Base-by-base conservation (phyloP, 352 stramenopile species). In the Pythium volutum region DNA sequence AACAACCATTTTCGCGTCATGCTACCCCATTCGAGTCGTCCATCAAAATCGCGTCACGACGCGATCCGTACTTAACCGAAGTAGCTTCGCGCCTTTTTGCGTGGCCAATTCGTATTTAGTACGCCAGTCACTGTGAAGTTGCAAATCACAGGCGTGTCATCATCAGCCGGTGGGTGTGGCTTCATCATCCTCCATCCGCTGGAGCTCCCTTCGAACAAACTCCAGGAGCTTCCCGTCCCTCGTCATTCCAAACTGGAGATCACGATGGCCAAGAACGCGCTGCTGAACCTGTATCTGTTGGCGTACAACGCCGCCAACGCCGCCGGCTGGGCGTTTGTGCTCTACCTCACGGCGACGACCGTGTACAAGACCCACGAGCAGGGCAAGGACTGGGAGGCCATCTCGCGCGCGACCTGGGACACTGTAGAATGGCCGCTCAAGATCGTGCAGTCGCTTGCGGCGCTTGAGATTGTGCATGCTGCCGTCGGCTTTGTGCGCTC, bases 381-480 rank as follows among this genome's bases (percentile, higher is more conserved):
- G 23, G 81, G 80, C 53, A 77, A 84, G 55, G 74, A 87, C 77
- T 81, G 69, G 71, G 61, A 67, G 29, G 49, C 69, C 22, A 67
- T 89, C 53, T 73, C 82, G 14, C 74, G 64, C 45, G 71, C 55
- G 16, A 78, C 75, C 39, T 92, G 81, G 81, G 60, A 80, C 52
- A 60, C 76, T 20, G 81, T 93, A 31, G 73, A 70, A 20, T 59
- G 75, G 34, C 76, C 77, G 31, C 75, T 94, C 43, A 83, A 89
- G 66, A 67, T 90, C 42, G 91, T 98, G 58, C 97, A 99, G 78
- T 97, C 88, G 22, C 87, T 96, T 52, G 96, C 96, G 15, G 60
- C 97, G 7, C 81, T 99, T 54, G 96, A 99, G 77, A 97, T 99
- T 58, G 66, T 99, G 54, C 96, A 99, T 87, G 87, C 96, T 11